Base-by-base conservation (phyloP, 495 filamentous ascomycete species). In the Clohesyomyces aquaticus region DNA sequence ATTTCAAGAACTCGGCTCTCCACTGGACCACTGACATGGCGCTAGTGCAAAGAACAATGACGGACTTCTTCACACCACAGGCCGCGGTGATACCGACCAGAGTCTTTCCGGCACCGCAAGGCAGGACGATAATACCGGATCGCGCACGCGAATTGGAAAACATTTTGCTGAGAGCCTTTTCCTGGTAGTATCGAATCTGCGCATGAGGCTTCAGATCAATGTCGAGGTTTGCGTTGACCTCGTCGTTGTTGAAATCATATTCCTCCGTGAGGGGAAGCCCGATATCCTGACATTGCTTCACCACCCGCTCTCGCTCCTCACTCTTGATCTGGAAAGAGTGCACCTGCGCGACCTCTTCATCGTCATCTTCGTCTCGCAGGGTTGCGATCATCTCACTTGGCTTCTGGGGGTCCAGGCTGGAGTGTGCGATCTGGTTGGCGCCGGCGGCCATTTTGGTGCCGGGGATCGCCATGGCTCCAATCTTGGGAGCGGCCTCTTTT, bases 1-100 rank as follows among this genome's bases (percentile, higher is more conserved):
- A 98, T 71, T 96, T 94, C 64, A 97, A 77, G 74, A 97, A 98
- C 69, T 98, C 93, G 41, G 91, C 88, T 43, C 91, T 83, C 94
- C 95, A 99, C 73, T 99, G 95, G 2, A 96, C 89, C 9, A 96
- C 94, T 3, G 91, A 96, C 92, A 98, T 99, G 51, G 91, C 93
- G 71, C 90, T 94, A 9, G 95, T 98, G 74, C 93, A 97, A 26
- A 99, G 86, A 16, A 98, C 89, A 58, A 99, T 91, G 32, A 91
- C 88, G 35, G 91, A 90, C 75, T 99, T 99, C 75, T 93, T 96
- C 76, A 98, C 93, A 0, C 95, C 98, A 74, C 93, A 98, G 21
- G 91, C 94, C 18, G 94, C 94, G 2, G 94, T 97, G 63, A 98
- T 96, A 28, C 94, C 94, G 11, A 99, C 94, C 56, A 99, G 76